Evolutionary conservation across 2,329 filamentous ascomycete genomes (phyloP).

Genomic region (Neospermospora avenae): DNA sequence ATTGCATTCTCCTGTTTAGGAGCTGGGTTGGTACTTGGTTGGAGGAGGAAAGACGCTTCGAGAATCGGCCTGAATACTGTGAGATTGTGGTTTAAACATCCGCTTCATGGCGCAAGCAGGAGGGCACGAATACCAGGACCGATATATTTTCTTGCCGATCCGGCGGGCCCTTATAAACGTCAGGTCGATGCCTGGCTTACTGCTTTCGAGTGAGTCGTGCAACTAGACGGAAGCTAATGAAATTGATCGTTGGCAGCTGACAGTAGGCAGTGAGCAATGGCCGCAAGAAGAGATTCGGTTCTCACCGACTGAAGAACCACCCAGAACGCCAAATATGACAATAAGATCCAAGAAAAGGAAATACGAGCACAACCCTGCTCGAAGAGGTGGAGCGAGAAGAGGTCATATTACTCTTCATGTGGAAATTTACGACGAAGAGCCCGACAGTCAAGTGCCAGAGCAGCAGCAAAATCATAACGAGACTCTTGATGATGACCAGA

Average conservation of each 20-base stretch:
- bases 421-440: background rate
- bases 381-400: background rate
- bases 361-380: background rate
- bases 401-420: background rate
- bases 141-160: slow-evolving; percentile 10
- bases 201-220: slow-evolving; percentile 12
- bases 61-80: slow-evolving; percentile 7
- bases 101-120: background rate
- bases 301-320: background rate
- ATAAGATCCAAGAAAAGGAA: background rate
- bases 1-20: slow-evolving; percentile 14
- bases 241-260: background rate
- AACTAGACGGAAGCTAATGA: background rate
- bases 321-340: background rate
- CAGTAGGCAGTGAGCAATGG: background rate
- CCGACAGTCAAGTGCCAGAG: background rate
- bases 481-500: background rate
- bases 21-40: slow-evolving; percentile 5
- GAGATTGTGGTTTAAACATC: slow-evolving; percentile 16
- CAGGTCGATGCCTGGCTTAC: slow-evolving; percentile 8
- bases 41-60: slow-evolving; percentile 5
- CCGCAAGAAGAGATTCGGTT: background rate
- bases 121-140: slow-evolving; percentile 6
- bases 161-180: slow-evolving; percentile 1
- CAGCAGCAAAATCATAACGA: background rate